Evolutionary conservation across 2,329 filamentous ascomycete genomes (phyloP).

Genomic region (Botrytis paeoniae): DNA sequence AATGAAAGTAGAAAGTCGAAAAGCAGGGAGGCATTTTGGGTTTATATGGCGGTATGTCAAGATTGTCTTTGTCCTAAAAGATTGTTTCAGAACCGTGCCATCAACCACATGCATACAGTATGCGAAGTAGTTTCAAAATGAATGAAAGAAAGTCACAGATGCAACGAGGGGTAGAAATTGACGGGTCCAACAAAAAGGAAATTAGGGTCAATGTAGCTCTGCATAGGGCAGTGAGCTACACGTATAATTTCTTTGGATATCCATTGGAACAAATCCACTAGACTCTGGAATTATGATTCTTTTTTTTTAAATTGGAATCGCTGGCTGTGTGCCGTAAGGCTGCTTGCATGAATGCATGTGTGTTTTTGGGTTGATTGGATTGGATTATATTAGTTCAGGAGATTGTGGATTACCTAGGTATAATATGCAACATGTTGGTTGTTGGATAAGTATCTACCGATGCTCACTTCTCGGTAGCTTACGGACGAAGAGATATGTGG

Average conservation of each 20-base stretch:
- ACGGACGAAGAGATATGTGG: not conserved
- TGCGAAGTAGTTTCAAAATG: not conserved
- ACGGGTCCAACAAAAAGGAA: not conserved
- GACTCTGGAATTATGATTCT: not conserved
- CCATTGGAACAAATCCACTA: not conserved
- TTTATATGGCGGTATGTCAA: not conserved
- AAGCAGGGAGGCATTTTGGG: not conserved
- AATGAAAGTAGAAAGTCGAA: not conserved
- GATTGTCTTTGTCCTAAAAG: not conserved
- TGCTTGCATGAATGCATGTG: not conserved
- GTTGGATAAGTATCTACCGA: not conserved
- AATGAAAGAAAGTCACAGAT: not conserved
- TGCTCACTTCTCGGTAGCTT: not conserved
- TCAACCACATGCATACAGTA: not conserved
- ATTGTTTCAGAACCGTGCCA: not conserved
- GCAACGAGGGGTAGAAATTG: not conserved
- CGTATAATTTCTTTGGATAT: not conserved
- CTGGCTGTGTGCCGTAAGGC: not conserved
- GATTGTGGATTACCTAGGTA: not conserved
- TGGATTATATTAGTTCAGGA: not conserved
- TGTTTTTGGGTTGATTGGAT: not conserved
- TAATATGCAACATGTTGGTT: not conserved
- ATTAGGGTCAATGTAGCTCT: not conserved
- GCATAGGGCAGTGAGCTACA: not conserved
- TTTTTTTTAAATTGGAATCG: not conserved